Evolutionary conservation across 495 filamentous ascomycete genomes (phyloP), one percentile per base, ranked within the genome.

Genomic region (Annulohypoxylon nitens): DNA sequence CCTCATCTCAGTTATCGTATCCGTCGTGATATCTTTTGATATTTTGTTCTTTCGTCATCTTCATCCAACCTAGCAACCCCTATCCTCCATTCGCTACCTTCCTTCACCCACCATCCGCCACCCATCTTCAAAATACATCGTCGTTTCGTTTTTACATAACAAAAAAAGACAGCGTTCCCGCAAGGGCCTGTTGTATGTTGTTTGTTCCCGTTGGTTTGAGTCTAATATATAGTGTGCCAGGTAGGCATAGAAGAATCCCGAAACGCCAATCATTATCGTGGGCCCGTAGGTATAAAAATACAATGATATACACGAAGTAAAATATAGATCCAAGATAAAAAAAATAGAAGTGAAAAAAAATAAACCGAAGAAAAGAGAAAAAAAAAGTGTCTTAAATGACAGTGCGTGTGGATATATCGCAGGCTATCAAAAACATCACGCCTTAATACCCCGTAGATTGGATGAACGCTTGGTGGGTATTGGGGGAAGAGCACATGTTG

Each of bases 401-500:
- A 47, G 39, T 73, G 48, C 47, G 8, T 14, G 47, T 53, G 43
- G 60, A 4, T 50, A n/a, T 57, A 30, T 34, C 9, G 26, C 20
- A 20, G 18, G 14, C 4, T 25, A 36, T 25, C 37, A 16, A 7
- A 61, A 50, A 20, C 7, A 59, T 64, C n/a, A 70, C 34, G 59
- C 34, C 30, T 16, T 58, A 12, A 65, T 60, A 45, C 61, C 55
- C 50, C 62, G 39, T 30, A 26, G 58, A 37, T 43, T 73, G 43
- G 37, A 39, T 4, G 64, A 69, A 3, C 58, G 60, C 53, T 76
- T 80, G 54, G 54, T 73, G 11, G 90, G 90, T 10, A 92, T 82
- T 4, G 90, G 88, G 6, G 90, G 90, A 3, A 92, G 82, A 0
- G 90, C 89, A 59, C 85, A 86, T 18, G 85, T 89, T 10, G 90